Base-by-base conservation (phyloP, 345 rosid species). In the Crucihimalaya himalaica region DNA sequence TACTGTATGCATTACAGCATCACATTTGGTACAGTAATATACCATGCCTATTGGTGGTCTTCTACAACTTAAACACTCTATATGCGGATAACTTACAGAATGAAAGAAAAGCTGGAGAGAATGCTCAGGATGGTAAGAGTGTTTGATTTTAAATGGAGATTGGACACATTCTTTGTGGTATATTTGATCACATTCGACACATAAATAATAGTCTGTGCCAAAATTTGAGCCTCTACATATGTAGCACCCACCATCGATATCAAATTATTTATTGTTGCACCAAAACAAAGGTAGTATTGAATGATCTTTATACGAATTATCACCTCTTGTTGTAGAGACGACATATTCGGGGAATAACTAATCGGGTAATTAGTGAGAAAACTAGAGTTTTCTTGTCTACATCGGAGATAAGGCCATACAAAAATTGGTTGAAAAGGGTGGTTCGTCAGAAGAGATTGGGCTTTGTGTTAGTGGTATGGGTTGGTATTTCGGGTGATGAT, bases 141-240 rank as follows among this genome's bases (percentile, higher is more conserved):
- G 56, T 29, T 43, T 55, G 29, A 69, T 40, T 57, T 15, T 11
- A 4, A 10, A 6, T 14, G 74, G 74, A 56, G 64, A 56, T 10
- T 69, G 34, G 4, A 50, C 57, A 3, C 71, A 66, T 9, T 50
- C 46, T 48, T 20, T 66, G 21, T 66, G 71, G 6, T 0, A 58
- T 0, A 4, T 37, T 11, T 7, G 0, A 5, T 8, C 19, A 66
- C 35, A 15, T 0, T 2, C 0, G 16, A 0, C 16, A 35, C 71
- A 67, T 1, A 60, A 21, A 37, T 37, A 67, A 67, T 52, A 67
- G 20, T 4, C 16, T 37, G 21, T 35, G 13, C 50, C 37, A 37
- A n/a, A 35, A 18, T 67, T n/a, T 10, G 50, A 37, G 1, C n/a
- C 5, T 4, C 0, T 0, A 0, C 63, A 68, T 18, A 8, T 7